Percentiles rank a stretch among this genome's conserved stretches.
Evolutionary conservation across 495 filamentous ascomycete species (phyloP).

Genomic region (Platismatia glauca): DNA sequence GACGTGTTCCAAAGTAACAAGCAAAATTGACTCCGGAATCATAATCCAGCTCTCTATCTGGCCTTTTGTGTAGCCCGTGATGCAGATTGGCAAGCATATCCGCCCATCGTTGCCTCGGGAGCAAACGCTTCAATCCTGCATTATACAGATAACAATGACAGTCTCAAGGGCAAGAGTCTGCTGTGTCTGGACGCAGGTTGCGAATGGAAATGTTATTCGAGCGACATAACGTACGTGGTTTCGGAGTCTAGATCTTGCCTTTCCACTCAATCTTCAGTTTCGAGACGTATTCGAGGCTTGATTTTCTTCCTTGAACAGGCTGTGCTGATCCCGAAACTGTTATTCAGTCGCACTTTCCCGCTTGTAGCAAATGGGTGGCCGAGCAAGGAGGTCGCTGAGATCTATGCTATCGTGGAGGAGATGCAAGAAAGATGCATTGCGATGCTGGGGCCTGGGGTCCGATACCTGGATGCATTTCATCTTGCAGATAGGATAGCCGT

Average conservation of each 20-base stretch:
- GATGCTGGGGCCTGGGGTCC: no score
- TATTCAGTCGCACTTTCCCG: no score
- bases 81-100: conserved; percentile 73
- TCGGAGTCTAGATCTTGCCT: not conserved
- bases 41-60: conserved; percentile 64
- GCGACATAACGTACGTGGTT: conserved; percentile 55
- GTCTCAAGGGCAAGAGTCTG: conserved; percentile 56
- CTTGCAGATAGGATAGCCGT: no score
- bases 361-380: no score
- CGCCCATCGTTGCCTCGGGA: no score
- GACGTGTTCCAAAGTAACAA: no score
- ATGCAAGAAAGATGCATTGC: no score
- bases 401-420: no score
- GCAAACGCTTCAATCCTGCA: no score
- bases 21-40: no score
- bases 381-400: no score
- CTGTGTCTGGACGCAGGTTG: conserved; percentile 77
- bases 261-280: not conserved
- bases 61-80: conserved; percentile 58
- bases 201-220: conserved; percentile 79
- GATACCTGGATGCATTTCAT: no score
- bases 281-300: not conserved
- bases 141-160: conserved; percentile 62
- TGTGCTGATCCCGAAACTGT: not conserved
- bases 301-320: not conserved